Evolutionary conservation across 2,329 filamentous ascomycete species (phyloP).

Genomic region (Ophiocordyceps camponoti-leonardi): DNA sequence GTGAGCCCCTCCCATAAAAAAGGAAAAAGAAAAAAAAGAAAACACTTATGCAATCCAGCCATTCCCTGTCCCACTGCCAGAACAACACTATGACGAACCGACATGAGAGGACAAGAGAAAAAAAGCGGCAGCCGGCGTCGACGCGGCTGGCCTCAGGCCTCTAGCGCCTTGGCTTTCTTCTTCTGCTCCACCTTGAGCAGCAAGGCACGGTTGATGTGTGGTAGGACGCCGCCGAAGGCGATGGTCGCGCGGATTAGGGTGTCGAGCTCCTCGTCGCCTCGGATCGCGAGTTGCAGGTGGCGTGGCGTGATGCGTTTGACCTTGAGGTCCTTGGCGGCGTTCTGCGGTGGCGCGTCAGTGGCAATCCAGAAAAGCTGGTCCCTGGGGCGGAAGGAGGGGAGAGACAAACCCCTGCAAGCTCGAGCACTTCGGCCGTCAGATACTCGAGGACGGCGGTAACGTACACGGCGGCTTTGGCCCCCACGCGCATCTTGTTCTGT

Average conservation of each 20-base stretch:
- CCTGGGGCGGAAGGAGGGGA: background rate
- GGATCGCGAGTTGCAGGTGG: conserved; percentile 93
- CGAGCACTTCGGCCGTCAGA: conserved; percentile 91
- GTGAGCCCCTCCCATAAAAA: no score
- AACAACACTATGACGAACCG: background rate
- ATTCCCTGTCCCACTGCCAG: no score
- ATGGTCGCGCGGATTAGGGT: conserved; percentile 96
- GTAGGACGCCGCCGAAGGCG: conserved; percentile 93
- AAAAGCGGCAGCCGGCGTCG: background rate
- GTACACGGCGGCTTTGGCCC: conserved; percentile 95
- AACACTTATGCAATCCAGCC: no score
- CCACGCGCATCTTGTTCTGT: conserved; percentile 99
- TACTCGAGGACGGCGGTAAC: conserved; percentile 97
- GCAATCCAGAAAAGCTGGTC: background rate
- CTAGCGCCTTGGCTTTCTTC: conserved; percentile 57
- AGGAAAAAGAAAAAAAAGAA: no score
- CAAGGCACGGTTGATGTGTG: conserved; percentile 95
- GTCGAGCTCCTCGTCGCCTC: conserved; percentile 95
- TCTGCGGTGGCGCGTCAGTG: conserved; percentile 26
- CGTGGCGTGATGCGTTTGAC: conserved; percentile 99
- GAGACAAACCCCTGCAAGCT: conserved; percentile 68
- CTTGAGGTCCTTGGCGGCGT: conserved; percentile 97
- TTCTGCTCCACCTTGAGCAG: conserved; percentile 94
- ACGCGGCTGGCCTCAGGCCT: conserved; percentile 16
- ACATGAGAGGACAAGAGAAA: background rate